These are phyloP conservation scores for Ustilago bromivora DNA, from an alignment of 1,284 basidiomycete genomes.

Conservation along the genomic window DNA sequence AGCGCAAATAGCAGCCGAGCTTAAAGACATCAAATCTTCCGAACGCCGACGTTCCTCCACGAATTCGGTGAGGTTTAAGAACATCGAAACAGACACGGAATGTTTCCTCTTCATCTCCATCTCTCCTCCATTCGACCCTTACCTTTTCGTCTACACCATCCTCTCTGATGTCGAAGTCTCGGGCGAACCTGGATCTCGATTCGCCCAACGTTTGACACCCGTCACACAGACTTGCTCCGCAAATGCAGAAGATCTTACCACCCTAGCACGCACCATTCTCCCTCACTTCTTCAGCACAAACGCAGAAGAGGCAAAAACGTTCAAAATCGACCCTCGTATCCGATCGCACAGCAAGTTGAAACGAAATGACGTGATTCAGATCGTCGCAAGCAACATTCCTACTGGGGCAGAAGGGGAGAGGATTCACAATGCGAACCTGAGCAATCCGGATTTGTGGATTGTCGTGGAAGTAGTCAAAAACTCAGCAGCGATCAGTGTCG, in stretches of 20 bases:
- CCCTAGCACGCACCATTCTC: conserved; percentile 32
- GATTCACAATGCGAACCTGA: conserved; percentile 55
- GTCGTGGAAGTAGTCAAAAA: conserved; percentile 62
- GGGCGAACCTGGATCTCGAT: conserved; percentile 55
- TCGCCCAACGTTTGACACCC: conserved; percentile 52
- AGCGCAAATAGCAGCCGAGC: conserved; percentile 61
- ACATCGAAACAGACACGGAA: conserved; percentile 54
- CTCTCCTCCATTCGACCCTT: conserved; percentile 40
- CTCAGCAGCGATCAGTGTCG: conserved; percentile 55
- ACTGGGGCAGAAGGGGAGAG: conserved; percentile 13
- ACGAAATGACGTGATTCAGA: conserved; percentile 54
- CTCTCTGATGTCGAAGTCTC: conserved; percentile 51
- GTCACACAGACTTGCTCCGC: conserved; percentile 43
- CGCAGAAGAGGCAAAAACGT: conserved; percentile 25
- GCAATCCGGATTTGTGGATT: conserved; percentile 53
- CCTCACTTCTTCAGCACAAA: conserved; percentile 33
- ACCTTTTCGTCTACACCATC: conserved; percentile 40
- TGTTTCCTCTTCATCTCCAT: conserved; percentile 54
- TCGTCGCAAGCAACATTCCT: conserved; percentile 52
- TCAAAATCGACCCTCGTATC: conserved; percentile 64
- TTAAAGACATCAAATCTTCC: conserved; percentile 45
- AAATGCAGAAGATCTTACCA: conserved; percentile 27
- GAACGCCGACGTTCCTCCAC: conserved; percentile 17
- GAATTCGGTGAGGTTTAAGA: conserved; percentile 25
- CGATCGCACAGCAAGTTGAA: conserved; percentile 54